Conservation (phyloP, 2,329 filamentous ascomycete species). For the Alternaria brassicae region DNA sequence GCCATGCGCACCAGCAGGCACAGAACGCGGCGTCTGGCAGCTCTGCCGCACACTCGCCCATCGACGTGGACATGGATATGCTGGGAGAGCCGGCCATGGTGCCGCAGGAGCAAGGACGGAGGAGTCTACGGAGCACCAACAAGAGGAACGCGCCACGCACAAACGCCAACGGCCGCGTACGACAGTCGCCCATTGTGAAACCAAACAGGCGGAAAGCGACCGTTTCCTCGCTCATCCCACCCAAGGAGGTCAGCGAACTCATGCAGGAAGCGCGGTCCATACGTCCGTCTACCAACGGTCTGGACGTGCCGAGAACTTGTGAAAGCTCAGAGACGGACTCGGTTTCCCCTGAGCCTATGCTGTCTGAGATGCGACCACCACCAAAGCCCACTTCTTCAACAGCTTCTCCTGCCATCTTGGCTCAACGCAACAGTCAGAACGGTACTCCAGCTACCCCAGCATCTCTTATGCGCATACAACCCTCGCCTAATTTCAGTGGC, state of each 20-base stretch:
- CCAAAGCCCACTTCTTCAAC: conserved; percentile 69
- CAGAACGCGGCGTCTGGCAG: conserved; percentile 58
- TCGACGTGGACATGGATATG: conserved; percentile 57
- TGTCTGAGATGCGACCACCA: conserved; percentile 64
- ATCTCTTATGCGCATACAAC: conserved; percentile 73
- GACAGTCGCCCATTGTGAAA: conserved; percentile 77
- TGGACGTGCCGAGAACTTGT: conserved; percentile 37
- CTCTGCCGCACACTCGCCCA: conserved; percentile 58
- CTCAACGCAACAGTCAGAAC: conserved; percentile 48
- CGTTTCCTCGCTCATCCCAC: conserved; percentile 53
- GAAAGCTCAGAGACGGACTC: conserved; percentile 57
- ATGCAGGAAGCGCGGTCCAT: conserved; percentile 47
- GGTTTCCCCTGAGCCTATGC: conserved; percentile 57
- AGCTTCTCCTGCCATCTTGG: conserved; percentile 71
- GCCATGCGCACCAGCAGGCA: conserved; percentile 41
- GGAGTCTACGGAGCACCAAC: conserved; percentile 42
- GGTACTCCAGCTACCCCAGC: conserved; percentile 73
- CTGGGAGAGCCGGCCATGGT: conserved; percentile 45
- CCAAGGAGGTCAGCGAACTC: conserved; percentile 55
- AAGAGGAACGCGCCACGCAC: conserved; percentile 61
- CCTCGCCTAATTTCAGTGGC: conserved; percentile 44
- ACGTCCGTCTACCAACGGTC: conserved; percentile 31
- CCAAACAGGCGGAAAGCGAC: conserved; percentile 60
- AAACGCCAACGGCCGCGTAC: conserved; percentile 59
- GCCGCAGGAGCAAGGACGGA: conserved; percentile 55